Conservation (phyloP, 768 basidiomycete genomes). For the Krasilnikovozyma curviuscula region DNA sequence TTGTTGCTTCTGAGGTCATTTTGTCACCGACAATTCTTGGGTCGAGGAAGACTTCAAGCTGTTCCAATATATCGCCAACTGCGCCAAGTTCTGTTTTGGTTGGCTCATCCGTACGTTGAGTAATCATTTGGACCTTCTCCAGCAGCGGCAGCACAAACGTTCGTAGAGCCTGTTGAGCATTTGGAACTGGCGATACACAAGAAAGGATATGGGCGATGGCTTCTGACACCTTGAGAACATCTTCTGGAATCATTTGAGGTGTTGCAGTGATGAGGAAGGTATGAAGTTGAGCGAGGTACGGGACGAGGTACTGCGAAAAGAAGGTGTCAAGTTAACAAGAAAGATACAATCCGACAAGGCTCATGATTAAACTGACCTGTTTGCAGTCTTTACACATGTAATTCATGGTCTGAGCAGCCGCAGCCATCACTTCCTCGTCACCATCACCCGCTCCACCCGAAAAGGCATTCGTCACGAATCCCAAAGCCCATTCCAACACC, state of each 20-base stretch:
- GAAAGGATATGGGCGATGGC: slow-evolving; percentile 90
- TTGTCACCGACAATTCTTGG: too few relatives aligned
- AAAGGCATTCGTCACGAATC: too few relatives aligned
- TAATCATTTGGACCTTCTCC: slow-evolving; percentile 46
- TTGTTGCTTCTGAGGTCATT: slow-evolving; percentile 66
- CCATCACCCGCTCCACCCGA: slow-evolving; percentile 71
- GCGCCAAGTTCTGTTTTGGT: slow-evolving; percentile 50
- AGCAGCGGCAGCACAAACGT: slow-evolving; percentile 75
- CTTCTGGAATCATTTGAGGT: slow-evolving; percentile 59
- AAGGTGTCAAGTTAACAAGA: neutral
- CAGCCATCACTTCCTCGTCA: slow-evolving; percentile 58
- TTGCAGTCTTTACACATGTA: slow-evolving; percentile 95
- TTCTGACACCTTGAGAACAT: slow-evolving; percentile 79
- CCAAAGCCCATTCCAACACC: slow-evolving; percentile 64
- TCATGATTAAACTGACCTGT: slow-evolving; percentile 33
- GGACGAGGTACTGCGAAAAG: slow-evolving; percentile 52
- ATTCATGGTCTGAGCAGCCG: slow-evolving; percentile 87
- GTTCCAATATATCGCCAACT: slow-evolving; percentile 65
- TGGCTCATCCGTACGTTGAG: slow-evolving; percentile 34
- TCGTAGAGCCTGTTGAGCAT: slow-evolving; percentile 65
- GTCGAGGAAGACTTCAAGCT: slow-evolving; percentile 74
- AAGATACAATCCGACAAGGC: neutral
- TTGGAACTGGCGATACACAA: slow-evolving; percentile 64
- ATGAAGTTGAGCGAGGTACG: slow-evolving; percentile 79
- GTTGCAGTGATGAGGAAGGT: slow-evolving; percentile 67